A percentile compares a stretch with the other conserved stretches of the same genome.
phyloP scores from a whole-genome alignment of 139 green algal species.

The Eudorina sp. region DNA sequence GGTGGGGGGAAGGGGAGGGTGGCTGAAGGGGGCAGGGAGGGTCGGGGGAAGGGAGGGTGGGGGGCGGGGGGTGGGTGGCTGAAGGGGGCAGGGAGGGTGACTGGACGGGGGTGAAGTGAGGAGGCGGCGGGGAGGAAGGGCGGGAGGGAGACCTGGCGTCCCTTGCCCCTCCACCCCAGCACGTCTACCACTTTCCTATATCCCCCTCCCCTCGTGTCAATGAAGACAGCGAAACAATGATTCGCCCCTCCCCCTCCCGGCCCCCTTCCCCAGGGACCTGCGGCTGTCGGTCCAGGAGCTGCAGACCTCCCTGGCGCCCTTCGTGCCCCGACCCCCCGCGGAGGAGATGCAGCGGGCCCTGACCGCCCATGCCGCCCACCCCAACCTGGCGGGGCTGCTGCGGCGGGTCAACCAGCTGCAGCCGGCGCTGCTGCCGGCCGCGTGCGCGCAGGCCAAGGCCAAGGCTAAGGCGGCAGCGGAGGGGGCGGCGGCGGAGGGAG shows the following conservation, averaged over 20 bases:
- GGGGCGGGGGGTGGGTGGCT: too few species aligned
- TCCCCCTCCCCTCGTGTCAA: too few species aligned
- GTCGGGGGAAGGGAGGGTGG: too few species aligned
- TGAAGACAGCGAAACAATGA: too few species aligned
- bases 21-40: neutral
- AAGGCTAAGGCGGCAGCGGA: neutral
- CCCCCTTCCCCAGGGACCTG: constrained; percentile 3
- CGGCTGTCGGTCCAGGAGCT: constrained; percentile 25
- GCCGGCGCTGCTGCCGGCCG: constrained; percentile 7
- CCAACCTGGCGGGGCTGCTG: constrained; percentile 32
- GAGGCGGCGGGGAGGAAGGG: too few species aligned
- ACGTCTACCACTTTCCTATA: too few species aligned
- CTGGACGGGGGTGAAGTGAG: too few species aligned
- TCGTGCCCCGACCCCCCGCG: neutral
- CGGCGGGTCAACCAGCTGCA: neutral
- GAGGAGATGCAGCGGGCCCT: neutral
- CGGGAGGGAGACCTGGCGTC: too few species aligned
- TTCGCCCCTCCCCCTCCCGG: too few species aligned
- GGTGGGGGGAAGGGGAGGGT: too few species aligned
- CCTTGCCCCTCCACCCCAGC: too few species aligned
- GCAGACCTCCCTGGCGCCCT: constrained; percentile 21
- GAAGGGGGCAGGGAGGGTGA: too few species aligned
- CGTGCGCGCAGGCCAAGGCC: neutral
- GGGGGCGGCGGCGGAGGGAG: neutral
- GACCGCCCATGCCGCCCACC: neutral